phyloP scores from a whole-genome alignment of 2,329 filamentous ascomycete genomes.

The Setomelanomma holmii region DNA sequence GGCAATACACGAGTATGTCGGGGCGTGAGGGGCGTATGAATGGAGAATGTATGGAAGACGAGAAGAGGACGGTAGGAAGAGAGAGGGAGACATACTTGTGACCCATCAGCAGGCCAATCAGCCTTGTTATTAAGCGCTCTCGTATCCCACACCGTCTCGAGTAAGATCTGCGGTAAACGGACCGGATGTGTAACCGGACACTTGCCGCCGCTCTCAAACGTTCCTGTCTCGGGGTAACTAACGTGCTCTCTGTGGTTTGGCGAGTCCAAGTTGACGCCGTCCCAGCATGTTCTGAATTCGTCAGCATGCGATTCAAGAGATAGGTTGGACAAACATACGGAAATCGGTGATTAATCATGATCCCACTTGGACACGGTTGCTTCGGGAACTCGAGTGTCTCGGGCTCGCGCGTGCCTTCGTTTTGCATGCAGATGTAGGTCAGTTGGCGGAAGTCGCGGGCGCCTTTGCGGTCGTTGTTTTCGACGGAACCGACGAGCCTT shows the following conservation, averaged over 20 bases:
- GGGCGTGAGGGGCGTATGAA: background rate
- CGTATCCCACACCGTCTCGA: constrained; percentile 45
- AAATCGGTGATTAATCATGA: constrained; percentile 23
- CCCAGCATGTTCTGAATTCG: constrained; percentile 29
- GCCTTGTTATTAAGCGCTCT: constrained; percentile 40
- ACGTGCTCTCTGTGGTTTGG: constrained; percentile 37
- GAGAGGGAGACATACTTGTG: constrained; percentile 16
- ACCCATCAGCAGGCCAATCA: constrained; percentile 40
- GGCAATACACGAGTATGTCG: background rate
- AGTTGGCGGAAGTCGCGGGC: constrained; percentile 34
- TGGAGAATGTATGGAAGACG: background rate
- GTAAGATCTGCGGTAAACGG: constrained; percentile 37
- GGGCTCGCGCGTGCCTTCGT: constrained; percentile 33
- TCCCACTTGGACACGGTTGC: constrained; percentile 31
- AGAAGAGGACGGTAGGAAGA: background rate
- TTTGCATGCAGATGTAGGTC: constrained; percentile 39
- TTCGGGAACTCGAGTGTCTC: constrained; percentile 33
- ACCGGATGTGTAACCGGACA: constrained; percentile 39
- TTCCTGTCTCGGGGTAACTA: constrained; percentile 34
- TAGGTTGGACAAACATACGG: background rate
- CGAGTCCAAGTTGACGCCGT: constrained; percentile 35
- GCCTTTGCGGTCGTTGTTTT: constrained; percentile 25
- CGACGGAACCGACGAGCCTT: constrained; percentile 51
- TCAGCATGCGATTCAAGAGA: no score
- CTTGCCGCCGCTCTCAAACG: constrained; percentile 39